A percentile compares a stretch with the other conserved stretches of the same genome.
phyloP scores from a whole-genome alignment of 768 basidiomycete species.

The Tulasnella sp. region DNA sequence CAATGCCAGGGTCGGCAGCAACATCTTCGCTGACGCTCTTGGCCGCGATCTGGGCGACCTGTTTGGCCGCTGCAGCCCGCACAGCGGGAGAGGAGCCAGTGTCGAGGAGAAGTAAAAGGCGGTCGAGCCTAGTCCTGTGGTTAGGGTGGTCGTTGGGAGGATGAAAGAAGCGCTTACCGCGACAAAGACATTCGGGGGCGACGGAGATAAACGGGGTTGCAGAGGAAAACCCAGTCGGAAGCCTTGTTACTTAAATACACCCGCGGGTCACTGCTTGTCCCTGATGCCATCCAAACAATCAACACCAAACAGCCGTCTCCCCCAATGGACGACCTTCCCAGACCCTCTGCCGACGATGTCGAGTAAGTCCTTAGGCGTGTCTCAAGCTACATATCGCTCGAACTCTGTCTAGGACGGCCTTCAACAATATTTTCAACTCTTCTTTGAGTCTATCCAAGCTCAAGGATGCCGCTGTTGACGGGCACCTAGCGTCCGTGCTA shows the following conservation, averaged over 20 bases:
- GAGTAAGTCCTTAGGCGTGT: too few species aligned
- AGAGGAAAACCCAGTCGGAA: too few species aligned
- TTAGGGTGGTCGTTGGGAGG: not conserved
- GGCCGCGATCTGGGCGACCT: conserved; percentile 82
- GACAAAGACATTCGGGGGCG: not conserved
- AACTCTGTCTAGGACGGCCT: conserved; percentile 33
- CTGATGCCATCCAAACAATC: too few species aligned
- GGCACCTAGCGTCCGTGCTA: conserved; percentile 39
- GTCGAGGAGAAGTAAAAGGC: conserved; percentile 89
- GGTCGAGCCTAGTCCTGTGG: conserved; percentile 65
- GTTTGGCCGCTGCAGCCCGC: conserved; percentile 90
- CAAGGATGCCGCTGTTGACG: conserved; percentile 51
- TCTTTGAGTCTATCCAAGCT: conserved; percentile 31
- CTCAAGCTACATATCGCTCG: too few species aligned
- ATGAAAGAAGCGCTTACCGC: not conserved
- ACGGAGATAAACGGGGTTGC: not conserved
- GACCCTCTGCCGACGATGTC: too few species aligned
- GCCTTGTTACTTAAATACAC: too few species aligned
- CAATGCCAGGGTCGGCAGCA: conserved; percentile 60
- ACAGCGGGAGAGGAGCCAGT: conserved; percentile 86
- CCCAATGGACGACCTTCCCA: too few species aligned
- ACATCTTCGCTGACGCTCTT: conserved; percentile 77
- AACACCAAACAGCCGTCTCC: too few species aligned
- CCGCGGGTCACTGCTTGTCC: too few species aligned
- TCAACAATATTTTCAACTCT: conserved; percentile 37